These are phyloP conservation scores for Orbilia brochopaga DNA, from an alignment of 2,329 filamentous ascomycete species.

Conservation along the genomic window DNA sequence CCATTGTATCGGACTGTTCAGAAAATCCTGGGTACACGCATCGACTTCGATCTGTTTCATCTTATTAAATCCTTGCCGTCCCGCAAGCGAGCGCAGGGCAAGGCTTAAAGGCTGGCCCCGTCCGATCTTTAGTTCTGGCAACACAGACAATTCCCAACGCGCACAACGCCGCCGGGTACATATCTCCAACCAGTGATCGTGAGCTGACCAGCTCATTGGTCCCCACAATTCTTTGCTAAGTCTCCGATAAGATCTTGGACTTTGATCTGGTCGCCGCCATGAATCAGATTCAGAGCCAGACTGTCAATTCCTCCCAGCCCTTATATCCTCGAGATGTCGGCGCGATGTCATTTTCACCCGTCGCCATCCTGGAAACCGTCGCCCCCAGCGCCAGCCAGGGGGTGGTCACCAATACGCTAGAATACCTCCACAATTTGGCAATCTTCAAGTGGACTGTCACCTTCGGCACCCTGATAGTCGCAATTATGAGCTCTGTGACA, in stretches of 20 bases:
- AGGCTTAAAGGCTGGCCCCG: no score
- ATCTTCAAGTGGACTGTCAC: conserved; percentile 21
- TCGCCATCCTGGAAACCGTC: conserved; percentile 28
- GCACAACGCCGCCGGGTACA: no score
- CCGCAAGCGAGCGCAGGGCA: no score
- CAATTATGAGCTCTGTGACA: conserved; percentile 18
- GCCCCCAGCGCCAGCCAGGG: not conserved
- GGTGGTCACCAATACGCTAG: conserved; percentile 3
- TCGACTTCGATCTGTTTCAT: no score
- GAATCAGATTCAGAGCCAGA: conserved; percentile 34
- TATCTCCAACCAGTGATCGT: no score
- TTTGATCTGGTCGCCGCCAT: conserved; percentile 4
- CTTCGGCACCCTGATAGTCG: conserved; percentile 9
- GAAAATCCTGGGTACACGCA: no score
- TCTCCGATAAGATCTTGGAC: not conserved
- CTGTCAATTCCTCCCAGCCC: conserved; percentile 14
- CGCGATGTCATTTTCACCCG: conserved; percentile 1
- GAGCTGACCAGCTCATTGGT: not conserved
- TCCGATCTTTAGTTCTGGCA: no score
- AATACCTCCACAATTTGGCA: conserved; percentile 9
- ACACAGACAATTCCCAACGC: no score
- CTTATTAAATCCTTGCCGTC: no score
- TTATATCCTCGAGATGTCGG: conserved; percentile 20
- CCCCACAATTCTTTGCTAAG: not conserved
- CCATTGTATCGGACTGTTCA: no score